Evolutionary conservation across 1,139 yeast species (phyloP).

Genomic region (Geotrichum aggregatum): DNA sequence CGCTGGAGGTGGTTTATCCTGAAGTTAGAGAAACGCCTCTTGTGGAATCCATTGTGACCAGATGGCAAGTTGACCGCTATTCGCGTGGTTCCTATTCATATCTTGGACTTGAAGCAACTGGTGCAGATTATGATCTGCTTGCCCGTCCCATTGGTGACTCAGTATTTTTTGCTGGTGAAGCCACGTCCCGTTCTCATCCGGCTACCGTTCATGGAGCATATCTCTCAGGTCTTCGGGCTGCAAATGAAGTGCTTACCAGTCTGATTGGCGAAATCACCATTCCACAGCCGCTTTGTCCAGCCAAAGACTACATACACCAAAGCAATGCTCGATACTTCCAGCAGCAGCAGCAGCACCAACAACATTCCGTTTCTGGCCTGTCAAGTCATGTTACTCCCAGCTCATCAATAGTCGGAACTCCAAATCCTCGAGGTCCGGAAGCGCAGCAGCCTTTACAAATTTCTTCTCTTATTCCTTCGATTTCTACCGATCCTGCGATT

Average conservation of each 20-base stretch:
- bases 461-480: slow-evolving; percentile 5
- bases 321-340: slow-evolving; percentile 2
- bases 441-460: slow-evolving; percentile 15
- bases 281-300: slow-evolving; percentile 40
- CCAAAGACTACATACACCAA: slow-evolving; percentile 25
- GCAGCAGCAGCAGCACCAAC: not conserved
- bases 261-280: slow-evolving; percentile 42
- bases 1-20: slow-evolving; percentile 35
- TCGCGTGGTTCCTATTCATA: slow-evolving; percentile 43
- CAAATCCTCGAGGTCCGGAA: not conserved
- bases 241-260: slow-evolving; percentile 42
- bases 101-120: slow-evolving; percentile 44
- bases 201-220: slow-evolving; percentile 48
- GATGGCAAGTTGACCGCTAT: slow-evolving; percentile 45
- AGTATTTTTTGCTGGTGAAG: slow-evolving; percentile 46
- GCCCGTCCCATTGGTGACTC: slow-evolving; percentile 41
- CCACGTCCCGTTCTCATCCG: slow-evolving; percentile 43
- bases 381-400: slow-evolving; percentile 17
- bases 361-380: slow-evolving; percentile 10
- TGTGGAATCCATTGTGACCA: slow-evolving; percentile 42
- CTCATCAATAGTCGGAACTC: slow-evolving; percentile 16
- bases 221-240: slow-evolving; percentile 43
- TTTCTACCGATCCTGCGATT: slow-evolving; percentile 3
- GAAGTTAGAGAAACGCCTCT: slow-evolving; percentile 29
- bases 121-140: slow-evolving; percentile 42